Conservation (phyloP, 164 flowering plant genomes). For the Hamamelis virginiana region DNA sequence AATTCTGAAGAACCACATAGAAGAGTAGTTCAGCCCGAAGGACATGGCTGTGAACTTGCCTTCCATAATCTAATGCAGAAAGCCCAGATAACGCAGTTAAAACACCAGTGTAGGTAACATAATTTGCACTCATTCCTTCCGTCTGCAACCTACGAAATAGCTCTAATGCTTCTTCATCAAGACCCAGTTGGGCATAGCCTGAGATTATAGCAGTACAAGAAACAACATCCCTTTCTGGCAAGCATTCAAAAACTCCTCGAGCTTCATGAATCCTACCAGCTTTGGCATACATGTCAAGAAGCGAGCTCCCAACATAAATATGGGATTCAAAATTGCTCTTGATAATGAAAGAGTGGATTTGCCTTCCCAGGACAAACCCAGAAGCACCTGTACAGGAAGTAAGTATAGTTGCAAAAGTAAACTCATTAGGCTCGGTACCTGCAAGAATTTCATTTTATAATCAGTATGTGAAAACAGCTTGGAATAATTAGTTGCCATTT, state of each 20-base stretch:
- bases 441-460: conserved; percentile 20
- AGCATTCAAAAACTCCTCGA: conserved; percentile 46
- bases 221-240: conserved; percentile 72
- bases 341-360: conserved; percentile 51
- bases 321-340: conserved; percentile 46
- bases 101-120: conserved; percentile 68
- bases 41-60: conserved; percentile 62
- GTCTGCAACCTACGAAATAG: conserved; percentile 46
- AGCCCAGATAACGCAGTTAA: conserved; percentile 70
- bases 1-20: conserved; percentile 60
- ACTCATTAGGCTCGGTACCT: conserved; percentile 68
- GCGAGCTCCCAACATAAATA: conserved; percentile 70
- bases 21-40: conserved; percentile 42
- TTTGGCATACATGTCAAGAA: conserved; percentile 82
- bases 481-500: neutral
- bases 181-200: conserved; percentile 69
- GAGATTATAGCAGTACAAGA: conserved; percentile 77
- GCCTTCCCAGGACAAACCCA: conserved; percentile 46
- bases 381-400: conserved; percentile 45
- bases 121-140: conserved; percentile 61
- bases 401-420: conserved; percentile 61
- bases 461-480: conserved; percentile 9
- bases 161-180: conserved; percentile 62
- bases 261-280: conserved; percentile 63
- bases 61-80: conserved; percentile 62